phyloP scores from a whole-genome alignment of 352 stramenopile genomes.

The Pythium scleroteichum region DNA sequence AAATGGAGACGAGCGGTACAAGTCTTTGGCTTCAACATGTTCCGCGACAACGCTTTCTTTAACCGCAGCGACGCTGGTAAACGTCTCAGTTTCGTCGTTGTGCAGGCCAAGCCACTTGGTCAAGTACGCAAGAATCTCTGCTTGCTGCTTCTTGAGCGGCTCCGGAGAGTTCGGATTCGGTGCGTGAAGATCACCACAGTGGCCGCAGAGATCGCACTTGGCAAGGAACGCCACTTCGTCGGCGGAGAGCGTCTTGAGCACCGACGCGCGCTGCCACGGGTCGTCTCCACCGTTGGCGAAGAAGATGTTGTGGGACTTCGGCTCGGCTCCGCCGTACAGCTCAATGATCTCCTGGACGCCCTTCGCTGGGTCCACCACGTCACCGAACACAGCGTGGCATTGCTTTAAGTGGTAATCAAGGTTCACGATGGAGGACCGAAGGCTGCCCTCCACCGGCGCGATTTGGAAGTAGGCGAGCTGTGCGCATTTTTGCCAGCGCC shows the following conservation, averaged over 20 bases:
- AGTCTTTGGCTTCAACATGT: neutral
- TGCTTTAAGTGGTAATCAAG: slow-evolving; percentile 81
- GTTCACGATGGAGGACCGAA: slow-evolving; percentile 69
- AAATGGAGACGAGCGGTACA: slow-evolving; percentile 57
- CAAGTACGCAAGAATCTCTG: slow-evolving; percentile 65
- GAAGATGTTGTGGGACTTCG: slow-evolving; percentile 76
- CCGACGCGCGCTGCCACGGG: slow-evolving; percentile 81
- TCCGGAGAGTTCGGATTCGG: slow-evolving; percentile 46
- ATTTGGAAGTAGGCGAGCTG: slow-evolving; percentile 89
- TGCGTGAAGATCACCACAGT: slow-evolving; percentile 72
- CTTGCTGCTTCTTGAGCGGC: slow-evolving; percentile 66
- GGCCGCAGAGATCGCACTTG: slow-evolving; percentile 77
- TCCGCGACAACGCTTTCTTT: neutral
- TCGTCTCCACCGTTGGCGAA: slow-evolving; percentile 86
- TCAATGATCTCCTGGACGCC: slow-evolving; percentile 62
- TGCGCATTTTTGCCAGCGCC: slow-evolving; percentile 87
- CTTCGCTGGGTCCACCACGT: slow-evolving; percentile 56
- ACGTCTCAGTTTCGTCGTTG: neutral
- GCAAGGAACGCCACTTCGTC: slow-evolving; percentile 71
- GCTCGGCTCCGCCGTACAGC: slow-evolving; percentile 76
- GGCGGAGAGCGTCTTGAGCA: slow-evolving; percentile 54
- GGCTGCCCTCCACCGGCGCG: slow-evolving; percentile 52
- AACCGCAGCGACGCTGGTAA: neutral
- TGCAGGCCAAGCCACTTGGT: slow-evolving; percentile 48
- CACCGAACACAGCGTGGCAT: slow-evolving; percentile 72